Percentiles rank a stretch among this genome's conserved stretches.
Conservation (phyloP, 345 rosid genomes). For the Gossypium sturtianum region DNA sequence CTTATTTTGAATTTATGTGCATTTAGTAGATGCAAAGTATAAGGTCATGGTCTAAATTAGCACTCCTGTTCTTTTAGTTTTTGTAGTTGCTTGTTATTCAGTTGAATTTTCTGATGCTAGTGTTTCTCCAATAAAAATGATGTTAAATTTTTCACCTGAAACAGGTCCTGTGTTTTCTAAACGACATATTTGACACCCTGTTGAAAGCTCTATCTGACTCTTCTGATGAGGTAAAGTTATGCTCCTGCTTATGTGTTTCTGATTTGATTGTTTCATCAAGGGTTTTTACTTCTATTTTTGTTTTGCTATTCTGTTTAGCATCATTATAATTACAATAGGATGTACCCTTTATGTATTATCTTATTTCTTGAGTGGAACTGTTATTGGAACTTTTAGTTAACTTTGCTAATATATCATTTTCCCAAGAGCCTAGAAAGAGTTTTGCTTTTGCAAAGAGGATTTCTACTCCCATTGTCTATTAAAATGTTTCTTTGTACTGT, state of each 20-base stretch:
- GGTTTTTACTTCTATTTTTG: not conserved
- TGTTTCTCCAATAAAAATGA: not conserved
- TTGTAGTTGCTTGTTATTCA: constrained; percentile 6
- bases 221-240: constrained; percentile 66
- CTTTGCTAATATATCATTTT: not conserved
- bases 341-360: not conserved
- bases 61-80: not conserved
- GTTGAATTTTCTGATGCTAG: not conserved
- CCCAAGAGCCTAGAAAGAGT: not conserved
- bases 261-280: not conserved
- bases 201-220: constrained; percentile 86
- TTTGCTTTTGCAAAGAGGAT: not conserved
- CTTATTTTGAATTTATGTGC: not conserved
- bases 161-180: constrained; percentile 74
- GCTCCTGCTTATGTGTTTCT: not conserved
- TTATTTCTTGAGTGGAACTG: not conserved
- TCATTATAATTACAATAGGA: not conserved
- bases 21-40: not conserved
- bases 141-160: constrained; percentile 17
- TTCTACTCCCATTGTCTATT: not conserved
- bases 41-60: not conserved
- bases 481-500: not conserved
- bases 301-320: not conserved
- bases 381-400: not conserved
- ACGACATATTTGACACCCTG: constrained; percentile 83